Conservation (phyloP, 768 basidiomycete species). For the Floccularia luteovirens region DNA sequence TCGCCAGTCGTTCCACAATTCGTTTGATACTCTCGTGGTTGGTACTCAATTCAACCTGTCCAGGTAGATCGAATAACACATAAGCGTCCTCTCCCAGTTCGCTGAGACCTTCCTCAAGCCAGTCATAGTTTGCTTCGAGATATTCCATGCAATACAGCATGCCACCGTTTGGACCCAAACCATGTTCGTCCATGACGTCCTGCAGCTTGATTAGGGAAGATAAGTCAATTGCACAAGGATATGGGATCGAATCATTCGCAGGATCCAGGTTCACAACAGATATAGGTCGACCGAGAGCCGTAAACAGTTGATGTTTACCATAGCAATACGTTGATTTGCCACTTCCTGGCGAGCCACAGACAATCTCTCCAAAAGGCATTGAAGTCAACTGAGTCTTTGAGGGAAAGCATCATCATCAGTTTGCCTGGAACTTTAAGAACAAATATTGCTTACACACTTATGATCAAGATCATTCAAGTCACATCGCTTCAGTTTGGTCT, state of each 20-base stretch:
- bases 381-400: too few species aligned
- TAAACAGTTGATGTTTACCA: constrained; percentile 84
- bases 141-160: constrained; percentile 98
- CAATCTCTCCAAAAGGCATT: constrained; percentile 87
- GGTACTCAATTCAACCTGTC: constrained; percentile 96
- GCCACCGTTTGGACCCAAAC: constrained; percentile 91
- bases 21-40: constrained; percentile 87
- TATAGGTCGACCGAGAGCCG: constrained; percentile 79
- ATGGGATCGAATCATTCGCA: constrained; percentile 83
- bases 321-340: constrained; percentile 88
- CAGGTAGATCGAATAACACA: constrained; percentile 91
- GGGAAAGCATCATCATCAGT: too few species aligned
- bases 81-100: constrained; percentile 71
- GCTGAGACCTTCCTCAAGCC: constrained; percentile 63
- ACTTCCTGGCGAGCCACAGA: constrained; percentile 80
- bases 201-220: constrained; percentile 78
- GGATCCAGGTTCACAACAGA: constrained; percentile 95
- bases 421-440: too few species aligned
- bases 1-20: constrained; percentile 65
- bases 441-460: too few species aligned
- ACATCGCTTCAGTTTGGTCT: too few species aligned
- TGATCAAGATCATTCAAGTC: too few species aligned
- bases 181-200: constrained; percentile 78
- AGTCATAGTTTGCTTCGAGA: constrained; percentile 90
- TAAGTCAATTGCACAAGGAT: constrained; percentile 87